phyloP scores from a whole-genome alignment of 441 rosid genomes.

The Brassica balearica region DNA sequence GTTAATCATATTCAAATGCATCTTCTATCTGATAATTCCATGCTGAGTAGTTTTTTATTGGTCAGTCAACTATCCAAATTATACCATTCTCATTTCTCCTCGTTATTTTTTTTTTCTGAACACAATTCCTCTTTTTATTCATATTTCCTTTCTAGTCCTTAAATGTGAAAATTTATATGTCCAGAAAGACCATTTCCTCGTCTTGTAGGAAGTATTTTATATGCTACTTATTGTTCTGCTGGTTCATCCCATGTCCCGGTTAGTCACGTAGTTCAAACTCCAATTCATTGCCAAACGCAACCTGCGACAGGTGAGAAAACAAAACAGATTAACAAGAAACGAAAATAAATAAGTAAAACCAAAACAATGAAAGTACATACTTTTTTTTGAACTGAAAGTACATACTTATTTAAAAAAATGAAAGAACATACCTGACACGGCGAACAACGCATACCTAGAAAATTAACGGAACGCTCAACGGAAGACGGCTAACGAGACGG shows the following conservation, averaged over 20 bases:
- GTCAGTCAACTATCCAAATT: neutral
- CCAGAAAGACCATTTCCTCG: neutral
- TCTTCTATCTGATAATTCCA: conserved; percentile 3
- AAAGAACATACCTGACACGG: conserved; percentile 35
- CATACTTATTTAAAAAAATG: neutral
- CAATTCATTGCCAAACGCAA: neutral
- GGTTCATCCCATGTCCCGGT: neutral
- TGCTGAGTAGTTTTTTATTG: neutral
- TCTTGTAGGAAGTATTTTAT: neutral
- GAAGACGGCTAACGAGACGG: neutral
- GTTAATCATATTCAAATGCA: neutral
- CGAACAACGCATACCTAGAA: conserved; percentile 35
- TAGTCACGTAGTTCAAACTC: neutral
- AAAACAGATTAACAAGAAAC: neutral
- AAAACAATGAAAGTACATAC: conserved; percentile 1
- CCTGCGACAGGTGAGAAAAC: neutral
- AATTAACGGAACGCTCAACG: conserved; percentile 24
- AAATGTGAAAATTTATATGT: neutral
- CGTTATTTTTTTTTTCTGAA: neutral
- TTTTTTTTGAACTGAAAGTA: neutral
- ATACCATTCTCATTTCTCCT: conserved; percentile 1
- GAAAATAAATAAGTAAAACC: neutral
- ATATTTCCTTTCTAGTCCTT: neutral
- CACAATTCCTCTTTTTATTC: neutral
- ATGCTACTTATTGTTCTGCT: neutral